Evolutionary conservation across 2,329 filamentous ascomycete species (phyloP).

Genomic region (Epichloe gansuensis): DNA sequence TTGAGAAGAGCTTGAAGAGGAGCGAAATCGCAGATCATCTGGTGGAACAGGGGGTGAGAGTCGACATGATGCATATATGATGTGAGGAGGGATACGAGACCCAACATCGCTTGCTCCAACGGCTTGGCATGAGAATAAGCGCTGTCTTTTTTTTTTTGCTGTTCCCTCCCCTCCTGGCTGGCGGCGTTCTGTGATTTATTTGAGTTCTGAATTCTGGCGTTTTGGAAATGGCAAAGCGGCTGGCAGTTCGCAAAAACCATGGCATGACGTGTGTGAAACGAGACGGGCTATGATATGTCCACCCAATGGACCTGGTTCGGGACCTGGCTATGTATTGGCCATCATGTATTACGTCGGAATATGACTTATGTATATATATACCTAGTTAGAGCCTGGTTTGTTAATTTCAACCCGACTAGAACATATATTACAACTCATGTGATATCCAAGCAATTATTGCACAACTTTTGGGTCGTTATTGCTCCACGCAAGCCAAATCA

Average conservation of each 20-base stretch:
- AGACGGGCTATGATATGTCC: too few species aligned
- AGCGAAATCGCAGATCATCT: constrained; percentile 7
- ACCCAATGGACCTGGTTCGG: too few species aligned
- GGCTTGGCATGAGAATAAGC: neutral
- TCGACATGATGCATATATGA: constrained; percentile 10
- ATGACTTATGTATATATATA: neutral
- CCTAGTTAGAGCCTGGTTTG: neutral
- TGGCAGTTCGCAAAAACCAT: too few species aligned
- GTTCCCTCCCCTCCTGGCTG: too few species aligned
- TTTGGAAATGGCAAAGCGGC: too few species aligned
- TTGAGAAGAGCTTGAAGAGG: constrained; percentile 3
- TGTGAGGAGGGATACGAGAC: constrained; percentile 6
- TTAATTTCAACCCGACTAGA: too few species aligned
- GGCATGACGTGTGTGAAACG: too few species aligned
- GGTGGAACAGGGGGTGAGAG: constrained; percentile 7
- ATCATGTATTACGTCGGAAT: neutral
- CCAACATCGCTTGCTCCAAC: constrained; percentile 5
- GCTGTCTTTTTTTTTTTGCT: too few species aligned
- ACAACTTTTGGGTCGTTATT: neutral
- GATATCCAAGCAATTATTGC: neutral
- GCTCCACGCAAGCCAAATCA: neutral
- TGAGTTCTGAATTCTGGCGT: too few species aligned
- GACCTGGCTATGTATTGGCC: too few species aligned
- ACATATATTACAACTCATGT: too few species aligned
- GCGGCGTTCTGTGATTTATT: too few species aligned